Base-by-base conservation (phyloP, 345 rosid genomes). In the Populus euphratica region DNA sequence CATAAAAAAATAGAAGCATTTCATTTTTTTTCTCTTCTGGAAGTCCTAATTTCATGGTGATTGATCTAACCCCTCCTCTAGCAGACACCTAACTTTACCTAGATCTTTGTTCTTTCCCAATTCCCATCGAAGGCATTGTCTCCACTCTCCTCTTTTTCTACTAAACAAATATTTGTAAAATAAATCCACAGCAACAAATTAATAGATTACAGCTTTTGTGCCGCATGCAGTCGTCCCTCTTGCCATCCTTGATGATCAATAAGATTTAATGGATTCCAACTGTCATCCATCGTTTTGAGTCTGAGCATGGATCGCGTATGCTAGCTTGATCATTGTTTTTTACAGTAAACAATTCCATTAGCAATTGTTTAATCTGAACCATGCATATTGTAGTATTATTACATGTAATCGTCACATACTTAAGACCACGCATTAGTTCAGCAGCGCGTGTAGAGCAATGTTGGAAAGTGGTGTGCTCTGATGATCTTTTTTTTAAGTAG, bases 11-110 rank as follows among this genome's bases (percentile, higher is more conserved):
- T 20, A 25, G 66, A 71, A 64, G 35, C 65, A 62, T 43, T 61
- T 59, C 38, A 13, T 44, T 44, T 44, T 44, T 44, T 44, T 44
- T 62, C 25, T 29, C 39, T 62, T 18, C 8, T 36, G 31, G 12
- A 54, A 78, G 73, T 61, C 65, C 65, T 76, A 70, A 69, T 73
- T 73, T 75, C 79, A 79, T 70, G 78, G 76, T 9, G 59, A 78
- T 78, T 81, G 86, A 80, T 77, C 82, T 39, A 82, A 73, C 69
- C 77, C 68, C 18, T 23, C 64, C 18, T 29, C 25, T 12, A 73
- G 73, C 68, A 73, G 79, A 66, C 63, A 41, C 79, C 77, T 76
- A 80, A 73, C 73, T 76, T 80, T 68, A 78, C 78, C 78, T 71
- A 81, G 69, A 81, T 74, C 13, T 73, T 68, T 68, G 77, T 68